Evolutionary conservation across 202 grass and related monocot genomes (phyloP), one percentile per base, ranked within the genome.

Genomic region (Miscanthus sacchariflorus): DNA sequence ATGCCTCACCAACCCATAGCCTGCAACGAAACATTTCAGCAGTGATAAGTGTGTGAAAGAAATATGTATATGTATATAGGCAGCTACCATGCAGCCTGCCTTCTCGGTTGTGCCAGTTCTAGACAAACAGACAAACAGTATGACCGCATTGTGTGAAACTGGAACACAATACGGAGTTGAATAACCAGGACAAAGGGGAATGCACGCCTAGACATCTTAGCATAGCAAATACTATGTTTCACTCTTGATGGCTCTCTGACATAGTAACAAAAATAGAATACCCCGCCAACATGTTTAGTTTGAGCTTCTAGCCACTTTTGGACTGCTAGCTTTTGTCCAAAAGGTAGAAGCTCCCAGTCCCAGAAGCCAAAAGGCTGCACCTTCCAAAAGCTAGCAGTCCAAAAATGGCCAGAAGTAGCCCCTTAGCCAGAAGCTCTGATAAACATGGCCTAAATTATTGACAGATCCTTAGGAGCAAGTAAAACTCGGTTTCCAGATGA

Each of bases 21-120:
- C 87, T 89, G 87, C 40, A 28, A 83, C 7, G 25, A 6, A 49
- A 84, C 13, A 79, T 72, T 42, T 30, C 8, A 64, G 36, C 36
- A 12, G 38, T 21, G 18, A 24, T 89, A 70, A 70, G 33, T 18
- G 56, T 6, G 70, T 12, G n/a, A 74, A 38, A 5, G 66, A 68
- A 59, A 33, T n/a, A n/a, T 52, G 49, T 59, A 33, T n/a, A n/a
- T 52, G 49, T 59, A 64, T 7, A 61, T 14, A 38, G 6, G 23
- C 13, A 56, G 13, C 9, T 25, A 58, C 10, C 49, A 3, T 52
- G 49, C 4, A 8, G 2, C 44, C 15, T 19, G 35, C 49, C 14
- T 86, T 44, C 61, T 59, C 15, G 27, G 48, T n/a, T 9, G 23
- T 85, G 35, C 38, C 46, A 27, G 35, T 43, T 40, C 17, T 49